Evolutionary conservation across 495 filamentous ascomycete genomes (phyloP).

Genomic region (Penicillium fimorum): DNA sequence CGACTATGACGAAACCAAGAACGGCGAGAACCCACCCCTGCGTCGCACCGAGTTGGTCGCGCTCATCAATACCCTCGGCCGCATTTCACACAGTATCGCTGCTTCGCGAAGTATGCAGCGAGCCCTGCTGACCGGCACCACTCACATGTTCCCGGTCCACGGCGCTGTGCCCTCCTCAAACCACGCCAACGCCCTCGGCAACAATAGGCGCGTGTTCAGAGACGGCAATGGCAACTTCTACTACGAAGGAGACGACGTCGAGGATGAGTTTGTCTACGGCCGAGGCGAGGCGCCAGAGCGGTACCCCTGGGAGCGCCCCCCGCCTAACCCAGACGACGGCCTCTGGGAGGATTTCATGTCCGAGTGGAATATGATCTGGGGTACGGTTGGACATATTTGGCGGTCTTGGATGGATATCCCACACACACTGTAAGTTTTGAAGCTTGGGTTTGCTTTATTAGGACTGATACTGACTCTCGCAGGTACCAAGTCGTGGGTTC

Average conservation of each 20-base stretch:
- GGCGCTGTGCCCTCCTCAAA: constrained; percentile 24
- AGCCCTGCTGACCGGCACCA: constrained; percentile 44
- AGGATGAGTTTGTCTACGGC: constrained; percentile 39
- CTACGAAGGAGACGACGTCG: constrained; percentile 40
- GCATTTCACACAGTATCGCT: constrained; percentile 73
- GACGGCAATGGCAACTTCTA: constrained; percentile 42
- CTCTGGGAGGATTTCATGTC: constrained; percentile 57
- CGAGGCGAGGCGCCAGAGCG: constrained; percentile 20
- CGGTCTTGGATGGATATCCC: constrained; percentile 70
- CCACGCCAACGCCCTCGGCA: constrained; percentile 15
- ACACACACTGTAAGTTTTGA: constrained; percentile 61
- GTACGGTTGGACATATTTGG: constrained; percentile 62
- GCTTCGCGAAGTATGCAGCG: constrained; percentile 74
- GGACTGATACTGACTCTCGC: constrained; percentile 5
- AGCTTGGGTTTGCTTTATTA: not conserved
- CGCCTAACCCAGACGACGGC: constrained; percentile 35
- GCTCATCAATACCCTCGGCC: constrained; percentile 87
- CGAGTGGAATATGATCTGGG: constrained; percentile 62
- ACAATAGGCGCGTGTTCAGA: constrained; percentile 26
- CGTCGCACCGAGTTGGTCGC: constrained; percentile 90
- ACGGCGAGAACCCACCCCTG: constrained; percentile 69
- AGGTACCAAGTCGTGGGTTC: constrained; percentile 60
- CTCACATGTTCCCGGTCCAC: constrained; percentile 36
- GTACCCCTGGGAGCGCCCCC: constrained; percentile 40
- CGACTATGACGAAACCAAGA: constrained; percentile 82